These are phyloP conservation scores for Acrocalymma vagum DNA, from an alignment of 2,329 filamentous ascomycete species.

Conservation along the genomic window DNA sequence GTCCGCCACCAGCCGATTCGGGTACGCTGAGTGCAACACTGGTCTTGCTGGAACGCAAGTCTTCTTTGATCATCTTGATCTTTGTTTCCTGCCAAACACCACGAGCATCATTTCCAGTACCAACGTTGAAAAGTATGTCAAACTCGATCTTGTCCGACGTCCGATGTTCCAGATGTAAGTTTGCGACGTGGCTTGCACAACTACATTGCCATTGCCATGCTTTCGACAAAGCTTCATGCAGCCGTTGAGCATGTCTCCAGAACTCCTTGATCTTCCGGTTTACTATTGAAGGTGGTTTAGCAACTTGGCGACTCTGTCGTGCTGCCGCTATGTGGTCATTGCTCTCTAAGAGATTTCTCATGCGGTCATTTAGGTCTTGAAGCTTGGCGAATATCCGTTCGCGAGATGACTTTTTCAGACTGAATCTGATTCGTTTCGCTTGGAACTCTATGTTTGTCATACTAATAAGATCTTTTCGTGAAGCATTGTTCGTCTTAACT, in stretches of 20 bases:
- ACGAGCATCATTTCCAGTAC: not conserved
- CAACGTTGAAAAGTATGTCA: conserved; percentile 14
- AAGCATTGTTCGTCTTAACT: conserved; percentile 8
- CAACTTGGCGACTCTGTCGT: conserved; percentile 1
- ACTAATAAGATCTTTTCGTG: conserved; percentile 12
- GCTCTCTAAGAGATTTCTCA: conserved; percentile 19
- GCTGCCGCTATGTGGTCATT: conserved; percentile 16
- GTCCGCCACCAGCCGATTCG: not conserved
- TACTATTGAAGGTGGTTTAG: conserved; percentile 1
- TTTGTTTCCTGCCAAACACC: conserved; percentile 16
- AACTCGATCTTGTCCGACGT: conserved; percentile 16
- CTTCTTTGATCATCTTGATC: conserved; percentile 12
- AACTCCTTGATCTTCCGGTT: conserved; percentile 14
- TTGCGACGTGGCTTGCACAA: conserved; percentile 10
- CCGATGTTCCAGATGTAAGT: conserved; percentile 13
- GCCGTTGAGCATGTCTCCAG: conserved; percentile 15
- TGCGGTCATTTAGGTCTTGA: conserved; percentile 18
- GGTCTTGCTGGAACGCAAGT: not conserved
- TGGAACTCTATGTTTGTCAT: conserved; percentile 18
- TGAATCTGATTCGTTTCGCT: conserved; percentile 18
- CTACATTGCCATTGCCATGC: conserved; percentile 16
- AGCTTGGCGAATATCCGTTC: conserved; percentile 14
- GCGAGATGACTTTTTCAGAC: conserved; percentile 12
- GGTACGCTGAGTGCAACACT: not conserved
- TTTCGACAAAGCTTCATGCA: conserved; percentile 16